Base-by-base conservation (phyloP, 805 yeast genomes). In the Hanseniaspora meyeri region DNA sequence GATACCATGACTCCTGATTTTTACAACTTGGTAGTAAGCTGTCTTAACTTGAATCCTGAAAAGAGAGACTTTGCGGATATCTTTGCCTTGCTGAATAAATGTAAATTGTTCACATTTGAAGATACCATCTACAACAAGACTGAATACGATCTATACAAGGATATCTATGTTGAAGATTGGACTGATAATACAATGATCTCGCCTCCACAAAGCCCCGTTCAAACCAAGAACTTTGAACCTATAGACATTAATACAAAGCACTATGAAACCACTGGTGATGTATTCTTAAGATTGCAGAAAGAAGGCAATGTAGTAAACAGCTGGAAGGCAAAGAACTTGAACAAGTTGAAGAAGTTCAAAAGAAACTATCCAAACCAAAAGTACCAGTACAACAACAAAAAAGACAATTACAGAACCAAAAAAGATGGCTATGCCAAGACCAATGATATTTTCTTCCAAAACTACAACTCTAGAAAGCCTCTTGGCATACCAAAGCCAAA, bases 1-100 rank as follows among this genome's bases (percentile, higher is more conserved):
- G 89, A 96, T 17, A 74, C 89, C 4, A 83, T 91, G 88, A 80
- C 93, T 53, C 81, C 80, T 53, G 96, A 89, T 65, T 77, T 89
- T 63, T 91, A 88, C 66, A 80, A 84, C n/a, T 95, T 87, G 0
- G 75, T 90, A 65, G 77, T 95, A 57, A 79, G 79, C 61, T 77
- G 85, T 59, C 74, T 91, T 57, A 83, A 95, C 12, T 78, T 91
- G 57, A 96, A 90, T 70, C 97, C 97, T 0, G 76, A 77, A 31
- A 87, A 90, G 70, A 81, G 97, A 64, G 82, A 83, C 63, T 72
- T 91, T 59, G 65, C 66, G 1, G 71, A 71, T 54, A 79, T 89
- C 75, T 79, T 78, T 61, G 67, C 69, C 4, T 91, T 87, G 61
- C 69, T 91, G 53, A 19, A 32, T 9, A 63, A 69, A 24, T 76